Evolutionary conservation across 2,329 filamentous ascomycete genomes (phyloP), one percentile per base, ranked within the genome.

Genomic region (Colletotrichum cuscutae): DNA sequence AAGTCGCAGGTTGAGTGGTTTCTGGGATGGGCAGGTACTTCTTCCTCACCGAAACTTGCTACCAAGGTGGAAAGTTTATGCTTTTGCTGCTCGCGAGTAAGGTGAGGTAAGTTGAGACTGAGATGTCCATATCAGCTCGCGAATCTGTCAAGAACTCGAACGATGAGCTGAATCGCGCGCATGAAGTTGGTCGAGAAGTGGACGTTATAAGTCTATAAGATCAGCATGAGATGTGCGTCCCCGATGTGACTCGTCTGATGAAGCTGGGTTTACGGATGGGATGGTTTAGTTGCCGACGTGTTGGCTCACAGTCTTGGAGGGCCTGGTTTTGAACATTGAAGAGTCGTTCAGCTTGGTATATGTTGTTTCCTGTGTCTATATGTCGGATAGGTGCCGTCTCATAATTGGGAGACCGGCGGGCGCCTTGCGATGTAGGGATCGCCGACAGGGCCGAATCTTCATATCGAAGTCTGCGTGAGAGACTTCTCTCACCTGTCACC

Each of bases 131-230:
- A 53, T 12, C n/a, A 26, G n/a, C 42, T 15, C 46, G 30, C 32
- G 46, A 35, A 53, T 35, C n/a, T 12, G 28, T 11, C n/a, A 35
- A 53, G 13, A 32, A 35, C 8, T 42, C 6, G 13, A 22, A 53
- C 24, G 60, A 42, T 7, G 60, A 7, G 24, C 42, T 63, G 60
- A 63, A 53, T 63, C 60, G 60, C n/a, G 60, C 30, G 67, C 67
- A 69, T 69, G 22, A 57, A 64, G 30, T 8, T 8, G 22, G 28
- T 11, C 11, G 19, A 19, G 12, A 49, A 49, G n/a, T n/a, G 46
- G 37, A 26, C 35, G 35, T 46, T 30, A 6, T 46, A n/a, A 49
- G 37, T 42, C 37, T 42, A 24, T 49, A 42, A 46, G 49, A 58
- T 28, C 28, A 9, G 62, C 57, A 24, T 35, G 46, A 22, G 68